These are phyloP conservation scores for Fusarium albosuccineum DNA, from an alignment of 2,329 filamentous ascomycete genomes.

Conservation along the genomic window DNA sequence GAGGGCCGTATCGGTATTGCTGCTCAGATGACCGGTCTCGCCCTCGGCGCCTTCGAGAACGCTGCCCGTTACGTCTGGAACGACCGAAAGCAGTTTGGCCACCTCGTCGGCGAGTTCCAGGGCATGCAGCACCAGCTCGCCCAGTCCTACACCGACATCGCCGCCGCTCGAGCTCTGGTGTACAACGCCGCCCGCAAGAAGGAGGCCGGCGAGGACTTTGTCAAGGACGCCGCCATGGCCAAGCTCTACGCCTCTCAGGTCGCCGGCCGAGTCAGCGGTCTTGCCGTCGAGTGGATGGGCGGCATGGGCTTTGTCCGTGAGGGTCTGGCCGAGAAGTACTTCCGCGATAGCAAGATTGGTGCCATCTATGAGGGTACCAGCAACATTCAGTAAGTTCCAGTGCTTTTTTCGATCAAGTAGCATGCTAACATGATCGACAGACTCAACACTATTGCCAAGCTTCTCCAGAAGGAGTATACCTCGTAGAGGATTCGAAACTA, in stretches of 20 bases:
- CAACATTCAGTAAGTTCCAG: conserved; percentile 72
- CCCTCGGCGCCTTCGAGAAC: conserved; percentile 94
- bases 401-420: not conserved
- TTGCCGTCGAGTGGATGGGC: conserved; percentile 98
- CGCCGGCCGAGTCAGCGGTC: conserved; percentile 84
- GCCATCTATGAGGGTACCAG: conserved; percentile 96
- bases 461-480: conserved; percentile 73
- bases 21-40: conserved; percentile 97
- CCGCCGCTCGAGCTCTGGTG: conserved; percentile 89
- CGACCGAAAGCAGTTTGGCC: conserved; percentile 96
- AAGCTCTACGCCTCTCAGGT: conserved; percentile 97
- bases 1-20: conserved; percentile 98
- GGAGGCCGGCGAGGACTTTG: conserved; percentile 96
- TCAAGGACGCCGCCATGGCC: conserved; percentile 96
- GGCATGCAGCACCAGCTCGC: conserved; percentile 99
- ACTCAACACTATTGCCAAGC: conserved; percentile 74
- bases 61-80: conserved; percentile 96
- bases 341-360: conserved; percentile 97
- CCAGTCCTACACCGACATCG: conserved; percentile 94
- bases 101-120: conserved; percentile 95
- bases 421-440: conserved; percentile 50
- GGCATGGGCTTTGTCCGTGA: conserved; percentile 99
- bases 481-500: conserved; percentile 42
- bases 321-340: conserved; percentile 97
- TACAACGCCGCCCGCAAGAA: conserved; percentile 98